Evolutionary conservation across 148 eudicot genomes (phyloP), one percentile per base, ranked within the genome.

Genomic region (Fallopia convolvulus): DNA sequence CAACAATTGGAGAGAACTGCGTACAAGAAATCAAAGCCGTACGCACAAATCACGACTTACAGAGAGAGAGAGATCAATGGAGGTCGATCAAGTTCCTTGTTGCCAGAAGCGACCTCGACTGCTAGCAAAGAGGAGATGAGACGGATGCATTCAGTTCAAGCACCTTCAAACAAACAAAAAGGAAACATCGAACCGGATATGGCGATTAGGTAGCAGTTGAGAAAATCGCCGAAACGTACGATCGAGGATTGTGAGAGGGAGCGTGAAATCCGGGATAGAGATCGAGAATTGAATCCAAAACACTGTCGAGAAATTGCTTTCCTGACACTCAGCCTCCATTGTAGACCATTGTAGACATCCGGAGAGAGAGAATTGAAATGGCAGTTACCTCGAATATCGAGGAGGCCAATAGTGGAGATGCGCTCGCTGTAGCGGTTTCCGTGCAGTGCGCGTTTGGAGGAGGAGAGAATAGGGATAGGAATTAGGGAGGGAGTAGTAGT

Each of bases 201-300:
- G 4, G 8, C 21, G 60, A 36, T 36, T 36, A 36, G 39, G 4
- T 0, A 18, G 21, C 60, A 14, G 8, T 2, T 18, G 8, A 55
- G 66, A 2, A 5, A 65, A 65, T 65, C 41, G 5, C 18, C 12
- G 32, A 52, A 33, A 2, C 20, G 72, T 68, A 68, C 21, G 33
- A 68, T 33, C 20, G 44, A 39, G 12, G 18, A 32, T 10, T 7
- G 40, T 65, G 70, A 30, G 6, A 65, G 5, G 12, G 44, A 68
- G 72, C 72, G 72, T 68, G 72, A 68, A 68, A 68, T 68, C 72
- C 46, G 72, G 72, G 72, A 68, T 36, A 68, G 10, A 33, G 72
- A 68, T 23, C n/a, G 33, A 68, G 36, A 12, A 7, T 33, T 33
- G 40, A 68, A 39, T 5, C n/a, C 21, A 39, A 68, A 68, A 36